phyloP scores from a whole-genome alignment of 2,329 filamentous ascomycete genomes.

The Paraphaeosphaeria minitans region DNA sequence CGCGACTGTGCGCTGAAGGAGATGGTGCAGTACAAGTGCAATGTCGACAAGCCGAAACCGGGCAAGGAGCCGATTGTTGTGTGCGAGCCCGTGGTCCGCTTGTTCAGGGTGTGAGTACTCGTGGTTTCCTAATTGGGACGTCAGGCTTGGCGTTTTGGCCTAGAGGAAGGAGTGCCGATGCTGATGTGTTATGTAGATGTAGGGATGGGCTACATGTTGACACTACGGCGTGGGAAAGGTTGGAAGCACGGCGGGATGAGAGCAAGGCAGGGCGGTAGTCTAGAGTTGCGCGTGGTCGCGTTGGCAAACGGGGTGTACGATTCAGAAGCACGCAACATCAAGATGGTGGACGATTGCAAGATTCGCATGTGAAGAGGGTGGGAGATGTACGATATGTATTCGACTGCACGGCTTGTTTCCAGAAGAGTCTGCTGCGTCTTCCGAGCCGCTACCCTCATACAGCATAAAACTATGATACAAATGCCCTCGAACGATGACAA shows the following conservation, averaged over 20 bases:
- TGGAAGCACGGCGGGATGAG: slow-evolving; percentile 43
- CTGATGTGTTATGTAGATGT: slow-evolving; percentile 46
- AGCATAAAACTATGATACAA: slow-evolving; percentile 23
- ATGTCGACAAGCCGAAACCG: slow-evolving; percentile 49
- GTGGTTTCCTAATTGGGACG: slow-evolving; percentile 3
- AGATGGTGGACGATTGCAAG: not conserved
- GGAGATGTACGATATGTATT: slow-evolving; percentile 1
- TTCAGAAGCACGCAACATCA: no score
- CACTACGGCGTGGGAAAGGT: slow-evolving; percentile 64
- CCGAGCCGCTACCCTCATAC: not conserved
- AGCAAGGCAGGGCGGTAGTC: slow-evolving; percentile 15
- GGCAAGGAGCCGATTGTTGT: slow-evolving; percentile 51
- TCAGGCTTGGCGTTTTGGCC: slow-evolving; percentile 24
- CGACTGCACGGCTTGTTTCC: not conserved
- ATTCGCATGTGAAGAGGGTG: not conserved
- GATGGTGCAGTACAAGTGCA: slow-evolving; percentile 67
- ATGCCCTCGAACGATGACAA: slow-evolving; percentile 8
- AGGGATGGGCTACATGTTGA: slow-evolving; percentile 63
- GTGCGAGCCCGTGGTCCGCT: slow-evolving; percentile 62
- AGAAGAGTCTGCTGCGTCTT: not conserved
- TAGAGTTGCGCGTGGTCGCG: not conserved
- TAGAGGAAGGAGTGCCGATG: not conserved
- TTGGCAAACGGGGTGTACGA: not conserved
- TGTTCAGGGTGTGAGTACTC: slow-evolving; percentile 62
- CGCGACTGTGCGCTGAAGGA: slow-evolving; percentile 62